Conservation (phyloP, 2,329 filamentous ascomycete species). For the Talaromyces piceae region DNA sequence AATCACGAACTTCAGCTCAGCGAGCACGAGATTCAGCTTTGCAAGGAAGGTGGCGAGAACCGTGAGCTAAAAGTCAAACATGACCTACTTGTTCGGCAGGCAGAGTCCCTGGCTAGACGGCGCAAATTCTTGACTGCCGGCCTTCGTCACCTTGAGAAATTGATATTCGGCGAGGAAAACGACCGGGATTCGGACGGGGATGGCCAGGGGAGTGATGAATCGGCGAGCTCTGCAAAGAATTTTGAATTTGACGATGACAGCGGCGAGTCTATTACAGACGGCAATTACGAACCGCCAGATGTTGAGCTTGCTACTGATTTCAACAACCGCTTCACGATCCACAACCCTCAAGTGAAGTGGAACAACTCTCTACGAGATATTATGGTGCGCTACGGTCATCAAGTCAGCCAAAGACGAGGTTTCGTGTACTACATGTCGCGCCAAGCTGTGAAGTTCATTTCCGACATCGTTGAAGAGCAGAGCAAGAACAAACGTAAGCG, state of each 20-base stretch:
- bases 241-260: constrained; percentile 47
- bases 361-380: constrained; percentile 95
- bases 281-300: constrained; percentile 59
- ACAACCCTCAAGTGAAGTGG: constrained; percentile 97
- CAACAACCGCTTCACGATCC: constrained; percentile 95
- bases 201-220: constrained; percentile 6
- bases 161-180: constrained; percentile 28
- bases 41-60: constrained; percentile 49
- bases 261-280: constrained; percentile 44
- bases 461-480: constrained; percentile 95
- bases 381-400: constrained; percentile 92
- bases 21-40: constrained; percentile 62
- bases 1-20: constrained; percentile 65
- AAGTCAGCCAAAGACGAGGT: constrained; percentile 89
- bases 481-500: constrained; percentile 57
- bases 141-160: constrained; percentile 50
- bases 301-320: constrained; percentile 89
- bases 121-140: constrained; percentile 53
- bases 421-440: constrained; percentile 98
- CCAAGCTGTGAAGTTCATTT: constrained; percentile 91
- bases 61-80: constrained; percentile 35
- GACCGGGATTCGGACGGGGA: constrained; percentile 16
- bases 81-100: constrained; percentile 49
- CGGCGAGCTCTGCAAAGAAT: constrained; percentile 22
- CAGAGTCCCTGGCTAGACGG: constrained; percentile 50